Conservation (phyloP, 1,139 yeast genomes). For the Debaryomycetaceae sp. region DNA sequence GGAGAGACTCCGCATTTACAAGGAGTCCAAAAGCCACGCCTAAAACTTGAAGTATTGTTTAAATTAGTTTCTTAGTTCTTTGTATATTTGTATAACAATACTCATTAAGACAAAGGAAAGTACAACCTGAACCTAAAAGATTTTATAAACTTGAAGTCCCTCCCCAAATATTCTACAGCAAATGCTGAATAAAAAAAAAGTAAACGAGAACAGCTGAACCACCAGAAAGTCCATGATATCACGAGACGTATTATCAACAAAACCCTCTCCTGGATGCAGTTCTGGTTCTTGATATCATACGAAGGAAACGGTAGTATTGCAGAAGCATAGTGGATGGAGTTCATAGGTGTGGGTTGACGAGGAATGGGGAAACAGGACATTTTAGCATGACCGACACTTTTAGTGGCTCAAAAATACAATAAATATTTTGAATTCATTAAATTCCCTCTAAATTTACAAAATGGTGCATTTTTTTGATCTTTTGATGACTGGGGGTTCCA, state of each 20-base stretch:
- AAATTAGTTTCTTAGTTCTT: background rate
- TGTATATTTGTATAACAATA: background rate
- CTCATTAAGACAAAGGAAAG: background rate
- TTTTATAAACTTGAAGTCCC: background rate
- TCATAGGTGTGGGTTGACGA: background rate
- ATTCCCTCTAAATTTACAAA: conserved; percentile 31
- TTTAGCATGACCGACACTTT: background rate
- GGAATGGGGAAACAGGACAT: background rate
- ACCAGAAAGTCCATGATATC: background rate
- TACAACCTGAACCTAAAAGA: background rate
- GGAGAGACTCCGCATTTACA: conserved; percentile 21
- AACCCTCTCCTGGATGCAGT: background rate
- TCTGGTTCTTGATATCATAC: background rate
- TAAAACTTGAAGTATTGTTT: background rate
- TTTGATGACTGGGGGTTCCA: conserved; percentile 85
- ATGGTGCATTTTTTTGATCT: conserved; percentile 82
- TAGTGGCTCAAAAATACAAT: background rate
- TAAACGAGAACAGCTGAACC: background rate
- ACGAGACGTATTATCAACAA: background rate
- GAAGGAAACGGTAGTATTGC: background rate
- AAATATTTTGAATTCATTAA: background rate
- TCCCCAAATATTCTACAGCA: background rate
- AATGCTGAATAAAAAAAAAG: conserved; percentile 1
- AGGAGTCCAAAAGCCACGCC: conserved; percentile 8
- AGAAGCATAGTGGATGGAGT: background rate